Evolutionary conservation across 441 rosid species (phyloP), one percentile per base, ranked within the genome.

Genomic region (Aleurites moluccanus): DNA sequence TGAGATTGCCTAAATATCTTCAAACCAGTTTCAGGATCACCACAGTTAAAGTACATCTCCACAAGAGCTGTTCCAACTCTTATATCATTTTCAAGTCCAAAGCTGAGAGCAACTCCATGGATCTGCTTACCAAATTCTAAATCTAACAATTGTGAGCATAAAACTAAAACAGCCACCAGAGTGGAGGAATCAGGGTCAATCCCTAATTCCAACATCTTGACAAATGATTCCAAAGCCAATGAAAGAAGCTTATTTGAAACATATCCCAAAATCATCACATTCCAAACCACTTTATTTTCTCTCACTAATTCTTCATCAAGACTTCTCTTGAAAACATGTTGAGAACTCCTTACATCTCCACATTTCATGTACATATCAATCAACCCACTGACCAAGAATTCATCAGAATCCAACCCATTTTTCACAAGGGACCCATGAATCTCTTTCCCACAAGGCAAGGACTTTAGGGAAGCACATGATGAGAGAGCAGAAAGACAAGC

Each of bases 361-460:
- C 83, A 84, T 77, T 86, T 84, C 86, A 84, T 80, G 74, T 84
- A 86, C 86, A 84, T 77, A 23, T 80, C 85, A 47, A 81, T 74
- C 72, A 86, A 73, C 14, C 73, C 83, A 38, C 80, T 76, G 38
- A 77, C 77, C 79, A 85, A 70, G 75, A 75, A 83, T 47, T 75
- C 84, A 75, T 83, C 77, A 68, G 18, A 53, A 38, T 75, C 68
- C 68, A 81, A 65, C 6, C 76, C 78, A 56, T 33, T 65, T 81
- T 85, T 86, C 52, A 78, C 61, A 49, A 75, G 69, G 78, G 72
- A 81, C 30, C 82, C 78, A 67, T 85, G 88, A 74, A 85, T 75
- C 74, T 85, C 85, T 76, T 75, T 72, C 21, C 88, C 90, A 50
- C 38, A 71, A 67, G 70, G 73, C 73, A 72, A 75, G 45, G 78